Evolutionary conservation across 2,329 filamentous ascomycete genomes (phyloP), one percentile per base, ranked within the genome.

Genomic region (Trichophyton schoenleinii): DNA sequence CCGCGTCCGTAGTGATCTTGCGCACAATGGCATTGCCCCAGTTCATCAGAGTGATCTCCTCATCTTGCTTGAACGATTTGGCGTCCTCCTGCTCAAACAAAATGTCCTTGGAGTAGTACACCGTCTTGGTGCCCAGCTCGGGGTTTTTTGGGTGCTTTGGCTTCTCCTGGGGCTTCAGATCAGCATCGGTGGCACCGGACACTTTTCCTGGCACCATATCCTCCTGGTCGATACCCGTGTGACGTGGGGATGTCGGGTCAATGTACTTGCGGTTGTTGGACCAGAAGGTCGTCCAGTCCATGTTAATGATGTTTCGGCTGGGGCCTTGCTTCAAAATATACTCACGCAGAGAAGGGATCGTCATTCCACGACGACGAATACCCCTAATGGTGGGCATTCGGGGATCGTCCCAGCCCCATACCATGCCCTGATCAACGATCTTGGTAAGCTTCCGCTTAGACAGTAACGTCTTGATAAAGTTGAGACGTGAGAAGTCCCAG

Each of bases 211-310:
- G 62, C 13, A 72, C 68, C 36, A 66, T 64, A 25, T 67, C 67
- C 22, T 66, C 63, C 53, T 68, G 67, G 34, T 61, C 60, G 48
- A 73, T 66, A 4, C 69, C 70, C 28, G 70, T 71, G 62, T 70
- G 69, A 52, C 70, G 65, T 1, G 68, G 66, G 11, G 68, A 69
- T 34, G 66, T 62, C 38, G 87, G 87, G 71, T 90, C 87, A 62
- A 90, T 88, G 67, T 86, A 83, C 74, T 87, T 87, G 76, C 87
- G 89, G 79, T 90, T 90, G 46, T 72, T 68, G 55, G 72, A 70
- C 73, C 73, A 75, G 65, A 75, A 73, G 9, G 70, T 68, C 41
- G 71, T 72, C 73, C 73, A 75, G 63, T 75, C 73, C 52, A 74
- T 71, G 61, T 75, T 74, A 42, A 74, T 72, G 18, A 75, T 68